phyloP scores from a whole-genome alignment of 2,329 filamentous ascomycete genomes.

The Ilyonectria robusta region DNA sequence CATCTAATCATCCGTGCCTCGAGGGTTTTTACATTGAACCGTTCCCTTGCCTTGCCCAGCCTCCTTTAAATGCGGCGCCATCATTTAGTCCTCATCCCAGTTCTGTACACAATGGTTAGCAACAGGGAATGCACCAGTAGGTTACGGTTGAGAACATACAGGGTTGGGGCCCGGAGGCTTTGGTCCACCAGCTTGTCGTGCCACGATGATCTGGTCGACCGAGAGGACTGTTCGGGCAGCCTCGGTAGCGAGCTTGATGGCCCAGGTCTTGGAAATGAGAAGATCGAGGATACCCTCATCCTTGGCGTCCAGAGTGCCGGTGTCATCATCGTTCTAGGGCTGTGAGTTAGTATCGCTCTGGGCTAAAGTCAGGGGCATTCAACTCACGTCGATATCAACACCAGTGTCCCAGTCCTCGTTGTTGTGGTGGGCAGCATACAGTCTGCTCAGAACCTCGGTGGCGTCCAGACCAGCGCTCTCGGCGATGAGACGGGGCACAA shows the following conservation, averaged over 20 bases:
- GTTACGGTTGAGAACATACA: slow-evolving; percentile 54
- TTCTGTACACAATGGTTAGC: slow-evolving; percentile 60
- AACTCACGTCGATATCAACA: slow-evolving; percentile 86
- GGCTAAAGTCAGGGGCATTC: neutral
- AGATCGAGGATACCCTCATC: slow-evolving; percentile 93
- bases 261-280: slow-evolving; percentile 93
- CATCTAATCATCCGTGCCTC: slow-evolving; percentile 45
- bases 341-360: slow-evolving; percentile 38
- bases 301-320: slow-evolving; percentile 87
- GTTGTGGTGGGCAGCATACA: slow-evolving; percentile 95
- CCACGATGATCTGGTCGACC: slow-evolving; percentile 99
- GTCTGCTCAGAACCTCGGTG: slow-evolving; percentile 92
- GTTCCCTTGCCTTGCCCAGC: slow-evolving; percentile 43
- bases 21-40: slow-evolving; percentile 33
- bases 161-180: slow-evolving; percentile 97
- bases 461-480: slow-evolving; percentile 97
- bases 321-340: slow-evolving; percentile 80
- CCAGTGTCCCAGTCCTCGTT: slow-evolving; percentile 91
- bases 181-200: slow-evolving; percentile 94
- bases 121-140: neutral
- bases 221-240: slow-evolving; percentile 93
- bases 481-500: slow-evolving; percentile 92
- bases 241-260: slow-evolving; percentile 96
- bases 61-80: slow-evolving; percentile 49
- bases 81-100: slow-evolving; percentile 73